These are phyloP conservation scores for Kernera saxatilis DNA, from an alignment of 345 rosid species.

Conservation along the genomic window DNA sequence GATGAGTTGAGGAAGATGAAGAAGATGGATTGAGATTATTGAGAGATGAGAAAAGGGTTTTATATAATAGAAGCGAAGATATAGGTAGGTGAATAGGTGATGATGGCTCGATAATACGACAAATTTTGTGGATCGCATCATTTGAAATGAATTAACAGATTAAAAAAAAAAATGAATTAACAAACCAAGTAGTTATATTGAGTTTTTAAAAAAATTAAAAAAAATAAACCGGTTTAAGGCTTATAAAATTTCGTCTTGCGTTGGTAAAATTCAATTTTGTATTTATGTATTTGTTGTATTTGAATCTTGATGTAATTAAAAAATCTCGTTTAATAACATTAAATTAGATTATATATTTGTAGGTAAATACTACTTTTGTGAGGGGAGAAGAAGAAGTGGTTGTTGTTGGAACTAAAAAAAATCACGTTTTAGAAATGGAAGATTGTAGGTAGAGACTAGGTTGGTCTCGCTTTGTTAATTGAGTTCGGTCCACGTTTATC, in stretches of 20 bases:
- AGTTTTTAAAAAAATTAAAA: not conserved
- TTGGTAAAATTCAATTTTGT: not conserved
- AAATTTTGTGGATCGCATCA: not conserved
- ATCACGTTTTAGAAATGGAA: slow-evolving; percentile 30
- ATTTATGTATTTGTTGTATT: not conserved
- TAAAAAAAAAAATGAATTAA: not conserved
- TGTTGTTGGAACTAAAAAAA: not conserved
- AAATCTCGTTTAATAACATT: not conserved
- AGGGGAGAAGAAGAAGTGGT: not conserved
- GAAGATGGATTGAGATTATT: not conserved
- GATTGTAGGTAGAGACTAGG: slow-evolving; percentile 16
- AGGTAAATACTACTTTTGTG: not conserved
- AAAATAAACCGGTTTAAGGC: not conserved
- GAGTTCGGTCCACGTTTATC: slow-evolving; percentile 17
- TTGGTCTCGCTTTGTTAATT: slow-evolving; percentile 3
- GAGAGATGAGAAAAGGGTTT: not conserved
- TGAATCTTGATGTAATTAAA: not conserved
- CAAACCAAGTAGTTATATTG: not conserved
- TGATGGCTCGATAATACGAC: not conserved
- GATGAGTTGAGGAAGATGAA: not conserved
- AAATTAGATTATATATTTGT: not conserved
- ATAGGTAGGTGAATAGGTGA: slow-evolving; percentile 20
- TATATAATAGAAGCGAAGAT: not conserved
- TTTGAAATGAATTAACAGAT: not conserved
- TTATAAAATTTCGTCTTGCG: not conserved